These are phyloP conservation scores for Phaeosphaeriaceae sp. DNA, from an alignment of 2,329 filamentous ascomycete genomes.

Conservation along the genomic window DNA sequence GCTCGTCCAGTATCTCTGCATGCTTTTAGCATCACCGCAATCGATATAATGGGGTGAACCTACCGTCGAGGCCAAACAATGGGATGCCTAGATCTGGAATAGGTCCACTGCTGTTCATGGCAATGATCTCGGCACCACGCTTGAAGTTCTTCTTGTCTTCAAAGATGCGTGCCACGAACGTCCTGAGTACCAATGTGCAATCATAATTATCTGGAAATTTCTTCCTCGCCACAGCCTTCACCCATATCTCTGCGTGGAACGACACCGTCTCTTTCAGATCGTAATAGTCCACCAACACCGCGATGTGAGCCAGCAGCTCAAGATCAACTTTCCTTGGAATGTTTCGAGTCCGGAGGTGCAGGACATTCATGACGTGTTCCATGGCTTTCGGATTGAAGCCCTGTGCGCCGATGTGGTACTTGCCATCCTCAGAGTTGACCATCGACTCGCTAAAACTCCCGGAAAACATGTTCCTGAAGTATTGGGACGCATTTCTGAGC, in stretches of 20 bases:
- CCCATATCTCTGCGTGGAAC: not conserved
- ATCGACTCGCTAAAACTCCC: not conserved
- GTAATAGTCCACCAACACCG: conserved; percentile 52
- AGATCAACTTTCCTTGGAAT: conserved; percentile 50
- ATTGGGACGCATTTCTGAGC: not conserved
- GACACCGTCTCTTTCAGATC: conserved; percentile 7
- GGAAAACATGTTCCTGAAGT: not conserved
- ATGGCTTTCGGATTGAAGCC: conserved; percentile 48
- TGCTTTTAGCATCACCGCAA: not conserved
- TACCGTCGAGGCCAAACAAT: not conserved
- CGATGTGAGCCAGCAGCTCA: conserved; percentile 52
- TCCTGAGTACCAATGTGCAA: not conserved
- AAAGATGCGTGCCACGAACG: not conserved
- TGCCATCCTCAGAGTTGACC: not conserved
- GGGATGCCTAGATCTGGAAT: not conserved
- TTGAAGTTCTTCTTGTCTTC: not conserved
- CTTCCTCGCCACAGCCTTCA: not conserved
- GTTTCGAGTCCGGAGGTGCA: conserved; percentile 52
- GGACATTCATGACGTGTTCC: conserved; percentile 52
- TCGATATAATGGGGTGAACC: not conserved
- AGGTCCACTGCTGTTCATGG: not conserved
- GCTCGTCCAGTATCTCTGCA: not conserved
- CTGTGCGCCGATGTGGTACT: not conserved
- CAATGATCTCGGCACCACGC: not conserved
- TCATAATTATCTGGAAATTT: not conserved